These are phyloP conservation scores for Termitomyces titanicus DNA, from an alignment of 768 basidiomycete genomes.

Conservation along the genomic window DNA sequence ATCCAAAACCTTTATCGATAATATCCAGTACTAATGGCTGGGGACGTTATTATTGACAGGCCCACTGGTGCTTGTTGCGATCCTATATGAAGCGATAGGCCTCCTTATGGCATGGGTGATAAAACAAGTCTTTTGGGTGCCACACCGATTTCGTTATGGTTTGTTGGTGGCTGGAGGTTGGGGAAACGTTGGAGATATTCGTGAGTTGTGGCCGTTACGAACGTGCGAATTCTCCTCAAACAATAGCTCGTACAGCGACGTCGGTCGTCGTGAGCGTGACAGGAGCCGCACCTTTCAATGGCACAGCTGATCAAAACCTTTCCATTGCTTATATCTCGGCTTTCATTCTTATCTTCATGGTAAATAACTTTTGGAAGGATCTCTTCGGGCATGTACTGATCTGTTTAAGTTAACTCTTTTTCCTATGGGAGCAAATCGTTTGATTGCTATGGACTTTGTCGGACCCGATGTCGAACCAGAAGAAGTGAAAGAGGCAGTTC, in stretches of 20 bases:
- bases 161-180: slow-evolving; percentile 67
- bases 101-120: slow-evolving; percentile 49
- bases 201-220: slow-evolving; percentile 33
- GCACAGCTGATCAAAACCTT: slow-evolving; percentile 50
- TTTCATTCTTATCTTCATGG: slow-evolving; percentile 58
- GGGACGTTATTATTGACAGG: slow-evolving; percentile 30
- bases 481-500: slow-evolving; percentile 46
- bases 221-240: neutral
- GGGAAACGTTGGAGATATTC: slow-evolving; percentile 69
- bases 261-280: slow-evolving; percentile 64
- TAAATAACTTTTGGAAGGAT: slow-evolving; percentile 27
- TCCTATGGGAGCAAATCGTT: slow-evolving; percentile 52
- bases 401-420: slow-evolving; percentile 55
- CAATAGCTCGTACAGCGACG: slow-evolving; percentile 43
- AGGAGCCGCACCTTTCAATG: slow-evolving; percentile 58
- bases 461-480: slow-evolving; percentile 62
- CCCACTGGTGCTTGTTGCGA: slow-evolving; percentile 57
- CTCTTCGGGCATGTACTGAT: neutral
- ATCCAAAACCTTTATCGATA: neutral
- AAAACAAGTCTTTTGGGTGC: slow-evolving; percentile 70
- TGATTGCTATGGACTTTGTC: slow-evolving; percentile 58
- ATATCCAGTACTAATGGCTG: neutral
- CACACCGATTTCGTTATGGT: slow-evolving; percentile 71
- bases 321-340: slow-evolving; percentile 65
- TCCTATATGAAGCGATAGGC: slow-evolving; percentile 58